A percentile compares a stretch with the other conserved stretches of the same genome.
Conservation (phyloP, 768 basidiomycete genomes). For the Wakefieldia striispora region DNA sequence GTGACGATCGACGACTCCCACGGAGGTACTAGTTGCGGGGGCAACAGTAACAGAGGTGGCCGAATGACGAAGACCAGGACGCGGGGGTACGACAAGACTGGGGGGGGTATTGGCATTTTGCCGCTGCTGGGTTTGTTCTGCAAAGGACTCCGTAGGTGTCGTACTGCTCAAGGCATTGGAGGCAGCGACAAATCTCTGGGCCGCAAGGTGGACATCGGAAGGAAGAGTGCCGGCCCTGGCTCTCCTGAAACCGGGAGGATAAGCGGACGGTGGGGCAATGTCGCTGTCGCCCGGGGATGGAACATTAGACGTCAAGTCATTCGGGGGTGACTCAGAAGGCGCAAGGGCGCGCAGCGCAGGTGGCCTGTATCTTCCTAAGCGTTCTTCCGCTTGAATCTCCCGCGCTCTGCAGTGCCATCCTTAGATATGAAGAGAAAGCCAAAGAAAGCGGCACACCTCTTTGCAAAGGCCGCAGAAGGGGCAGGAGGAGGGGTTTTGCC, state of each 20-base stretch:
- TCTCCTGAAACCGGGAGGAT: constrained; percentile 85
- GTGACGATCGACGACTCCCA: constrained; percentile 52
- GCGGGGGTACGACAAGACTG: constrained; percentile 45
- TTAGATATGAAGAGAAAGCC: constrained; percentile 18
- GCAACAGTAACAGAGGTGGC: constrained; percentile 59
- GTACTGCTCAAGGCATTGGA: constrained; percentile 54
- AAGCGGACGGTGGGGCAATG: constrained; percentile 67
- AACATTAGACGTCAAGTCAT: constrained; percentile 59
- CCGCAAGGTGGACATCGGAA: constrained; percentile 88
- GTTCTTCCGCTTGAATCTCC: constrained; percentile 80
- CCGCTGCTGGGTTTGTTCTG: constrained; percentile 42
- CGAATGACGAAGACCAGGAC: constrained; percentile 76
- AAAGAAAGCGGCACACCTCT: constrained; percentile 54
- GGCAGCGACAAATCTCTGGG: constrained; percentile 75
- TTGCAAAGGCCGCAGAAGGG: constrained; percentile 85
- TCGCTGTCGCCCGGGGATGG: constrained; percentile 57
- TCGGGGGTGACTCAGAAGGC: constrained; percentile 70
- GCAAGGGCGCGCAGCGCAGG: constrained; percentile 72
- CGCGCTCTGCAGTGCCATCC: constrained; percentile 55
- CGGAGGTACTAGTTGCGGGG: constrained; percentile 39
- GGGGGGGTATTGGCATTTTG: constrained; percentile 39
- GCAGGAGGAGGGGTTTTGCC: constrained; percentile 91
- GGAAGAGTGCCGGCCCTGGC: constrained; percentile 97
- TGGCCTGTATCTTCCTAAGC: constrained; percentile 70
- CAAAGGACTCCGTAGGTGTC: constrained; percentile 48